A percentile compares a stretch with the other conserved stretches of the same genome.
Conservation (phyloP, 2,329 filamentous ascomycete species). For the Colletotrichum sojae region DNA sequence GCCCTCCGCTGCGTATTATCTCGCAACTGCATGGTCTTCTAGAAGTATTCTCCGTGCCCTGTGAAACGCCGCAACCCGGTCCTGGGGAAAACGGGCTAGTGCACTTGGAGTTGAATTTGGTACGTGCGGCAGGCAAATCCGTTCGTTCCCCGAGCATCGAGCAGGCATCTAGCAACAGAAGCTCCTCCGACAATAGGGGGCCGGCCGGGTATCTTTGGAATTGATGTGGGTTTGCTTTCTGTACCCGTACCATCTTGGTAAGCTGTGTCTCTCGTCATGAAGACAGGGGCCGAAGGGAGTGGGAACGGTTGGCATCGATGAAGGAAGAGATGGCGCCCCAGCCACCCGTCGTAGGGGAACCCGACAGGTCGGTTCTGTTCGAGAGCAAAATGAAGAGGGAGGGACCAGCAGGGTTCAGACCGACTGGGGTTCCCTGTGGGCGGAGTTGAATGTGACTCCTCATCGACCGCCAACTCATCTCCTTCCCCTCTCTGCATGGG, state of each 20-base stretch:
- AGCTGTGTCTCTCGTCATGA: slow-evolving; percentile 8
- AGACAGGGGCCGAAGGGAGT: slow-evolving; percentile 12
- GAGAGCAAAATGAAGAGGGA: slow-evolving; percentile 35
- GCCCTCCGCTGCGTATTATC: background rate
- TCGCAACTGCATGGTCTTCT: slow-evolving; percentile 34
- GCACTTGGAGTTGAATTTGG: slow-evolving; percentile 7
- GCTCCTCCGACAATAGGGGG: slow-evolving; percentile 16
- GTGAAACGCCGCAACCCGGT: slow-evolving; percentile 27
- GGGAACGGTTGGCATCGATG: background rate
- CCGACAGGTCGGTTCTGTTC: slow-evolving; percentile 38
- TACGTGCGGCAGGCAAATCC: slow-evolving; percentile 26
- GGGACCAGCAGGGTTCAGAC: slow-evolving; percentile 28
- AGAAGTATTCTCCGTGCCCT: slow-evolving; percentile 36
- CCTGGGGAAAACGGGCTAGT: slow-evolving; percentile 17
- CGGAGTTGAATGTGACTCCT: slow-evolving; percentile 35
- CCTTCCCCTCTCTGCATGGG: slow-evolving; percentile 32
- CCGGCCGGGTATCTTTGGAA: slow-evolving; percentile 24
- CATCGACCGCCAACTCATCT: slow-evolving; percentile 40
- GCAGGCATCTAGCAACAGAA: slow-evolving; percentile 1
- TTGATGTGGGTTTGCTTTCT: slow-evolving; percentile 12
- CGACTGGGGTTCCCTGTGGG: slow-evolving; percentile 32
- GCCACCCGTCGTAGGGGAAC: slow-evolving; percentile 33
- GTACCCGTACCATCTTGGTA: background rate
- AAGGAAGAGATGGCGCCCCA: slow-evolving; percentile 27
- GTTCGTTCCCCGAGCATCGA: slow-evolving; percentile 3